Evolutionary conservation across 345 rosid genomes (phyloP).

Genomic region (Populus alba): DNA sequence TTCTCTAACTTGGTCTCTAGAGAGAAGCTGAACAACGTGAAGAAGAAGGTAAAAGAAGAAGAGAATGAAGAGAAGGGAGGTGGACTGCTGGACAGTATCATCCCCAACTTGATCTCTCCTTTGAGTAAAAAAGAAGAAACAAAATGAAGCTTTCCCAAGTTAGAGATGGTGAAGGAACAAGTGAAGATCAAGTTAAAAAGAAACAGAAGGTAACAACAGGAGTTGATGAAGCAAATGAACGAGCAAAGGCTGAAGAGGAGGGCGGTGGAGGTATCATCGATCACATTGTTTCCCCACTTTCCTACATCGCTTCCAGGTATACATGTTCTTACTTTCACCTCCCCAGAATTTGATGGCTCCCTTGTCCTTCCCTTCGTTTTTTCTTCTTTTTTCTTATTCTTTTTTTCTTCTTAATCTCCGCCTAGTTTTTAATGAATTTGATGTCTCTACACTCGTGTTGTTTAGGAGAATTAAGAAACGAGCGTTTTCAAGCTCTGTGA

Average conservation of each 20-base stretch:
- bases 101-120: slow-evolving; percentile 37
- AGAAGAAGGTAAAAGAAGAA: background rate
- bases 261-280: slow-evolving; percentile 43
- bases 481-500: background rate
- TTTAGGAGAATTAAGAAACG: background rate
- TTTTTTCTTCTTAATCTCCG: too few relatives aligned
- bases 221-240: slow-evolving; percentile 8
- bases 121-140: slow-evolving; percentile 20
- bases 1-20: slow-evolving; percentile 28
- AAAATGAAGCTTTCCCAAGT: background rate
- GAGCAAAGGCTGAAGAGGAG: slow-evolving; percentile 6
- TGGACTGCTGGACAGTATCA: slow-evolving; percentile 31
- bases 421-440: background rate
- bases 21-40: slow-evolving; percentile 2
- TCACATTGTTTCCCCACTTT: slow-evolving; percentile 56
- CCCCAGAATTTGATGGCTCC: background rate
- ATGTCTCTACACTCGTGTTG: background rate
- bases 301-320: slow-evolving; percentile 53
- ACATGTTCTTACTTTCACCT: background rate
- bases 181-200: slow-evolving; percentile 7
- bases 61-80: slow-evolving; percentile 20
- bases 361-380: background rate
- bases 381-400: too few relatives aligned
- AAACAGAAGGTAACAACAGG: background rate
- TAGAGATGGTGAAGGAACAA: background rate